Evolutionary conservation across 225 moss, liverwort and hornwort species (phyloP).

Genomic region (Pseudoscleropodium purum): DNA sequence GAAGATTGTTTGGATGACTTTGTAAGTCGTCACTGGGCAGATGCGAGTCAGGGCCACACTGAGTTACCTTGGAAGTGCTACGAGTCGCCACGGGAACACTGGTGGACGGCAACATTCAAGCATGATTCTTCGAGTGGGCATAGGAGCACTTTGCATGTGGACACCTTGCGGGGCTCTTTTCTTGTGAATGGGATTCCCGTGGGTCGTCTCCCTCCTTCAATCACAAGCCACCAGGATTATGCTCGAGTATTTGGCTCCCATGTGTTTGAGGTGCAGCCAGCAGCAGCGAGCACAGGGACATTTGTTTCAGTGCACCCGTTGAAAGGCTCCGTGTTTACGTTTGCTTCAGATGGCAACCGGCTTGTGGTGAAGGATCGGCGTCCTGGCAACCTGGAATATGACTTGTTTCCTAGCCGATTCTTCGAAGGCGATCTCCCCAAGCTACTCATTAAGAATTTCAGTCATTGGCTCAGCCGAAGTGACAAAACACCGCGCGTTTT

Average conservation of each 20-base stretch:
- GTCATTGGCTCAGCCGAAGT: background rate
- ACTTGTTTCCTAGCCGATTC: slow-evolving; percentile 4
- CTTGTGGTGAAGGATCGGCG: slow-evolving; percentile 11
- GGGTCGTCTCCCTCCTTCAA: background rate
- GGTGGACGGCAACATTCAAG: slow-evolving; percentile 1
- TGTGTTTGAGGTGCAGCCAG: slow-evolving; percentile 19
- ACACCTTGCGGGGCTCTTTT: background rate
- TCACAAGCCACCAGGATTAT: background rate
- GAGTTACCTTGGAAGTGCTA: background rate
- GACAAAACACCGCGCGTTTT: background rate
- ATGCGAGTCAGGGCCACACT: background rate
- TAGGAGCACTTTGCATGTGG: slow-evolving; percentile 2
- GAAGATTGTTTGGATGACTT: background rate
- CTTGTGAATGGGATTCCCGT: slow-evolving; percentile 4
- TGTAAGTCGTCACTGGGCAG: background rate
- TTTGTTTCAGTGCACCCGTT: background rate
- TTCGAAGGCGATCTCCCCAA: background rate
- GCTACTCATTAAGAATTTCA: background rate
- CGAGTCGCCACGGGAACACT: background rate
- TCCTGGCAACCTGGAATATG: background rate
- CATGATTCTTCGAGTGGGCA: background rate
- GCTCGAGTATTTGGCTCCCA: background rate
- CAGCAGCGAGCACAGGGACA: background rate
- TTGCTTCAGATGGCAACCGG: background rate
- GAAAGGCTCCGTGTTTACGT: background rate